Percentiles rank a stretch among this genome's conserved stretches.
phyloP scores from a whole-genome alignment of 805 yeast species.

The Nakazawaea wickerhamii region DNA sequence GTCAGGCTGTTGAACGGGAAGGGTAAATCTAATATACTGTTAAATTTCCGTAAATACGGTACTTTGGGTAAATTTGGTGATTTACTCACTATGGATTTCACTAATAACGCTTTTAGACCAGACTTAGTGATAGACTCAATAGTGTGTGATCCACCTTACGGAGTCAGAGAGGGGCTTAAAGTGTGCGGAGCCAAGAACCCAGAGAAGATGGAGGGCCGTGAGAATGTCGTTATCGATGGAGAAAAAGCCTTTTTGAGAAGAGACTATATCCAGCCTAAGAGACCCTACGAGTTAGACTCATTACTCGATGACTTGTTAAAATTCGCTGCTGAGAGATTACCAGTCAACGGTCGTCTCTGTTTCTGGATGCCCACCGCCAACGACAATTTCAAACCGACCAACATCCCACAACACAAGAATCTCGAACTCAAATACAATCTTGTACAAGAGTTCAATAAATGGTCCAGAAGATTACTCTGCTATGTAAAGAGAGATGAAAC shows the following conservation, averaged over 20 bases:
- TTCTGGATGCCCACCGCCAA: conserved; percentile 99
- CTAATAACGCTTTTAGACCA: conserved; percentile 74
- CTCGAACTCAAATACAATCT: conserved; percentile 67
- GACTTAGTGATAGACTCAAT: conserved; percentile 69
- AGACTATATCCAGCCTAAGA: conserved; percentile 90
- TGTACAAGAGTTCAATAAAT: conserved; percentile 84
- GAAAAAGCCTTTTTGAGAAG: conserved; percentile 67
- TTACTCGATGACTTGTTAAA: conserved; percentile 71
- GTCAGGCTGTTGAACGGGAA: conserved; percentile 73
- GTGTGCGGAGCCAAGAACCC: conserved; percentile 80
- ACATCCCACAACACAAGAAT: conserved; percentile 73
- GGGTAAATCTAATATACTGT: conserved; percentile 31
- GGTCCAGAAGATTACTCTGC: conserved; percentile 85
- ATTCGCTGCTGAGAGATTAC: conserved; percentile 69
- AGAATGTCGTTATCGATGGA: conserved; percentile 70
- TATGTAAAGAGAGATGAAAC: conserved; percentile 58
- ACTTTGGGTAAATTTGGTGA: conserved; percentile 59
- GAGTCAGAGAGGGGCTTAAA: conserved; percentile 91
- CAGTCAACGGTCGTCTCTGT: conserved; percentile 72
- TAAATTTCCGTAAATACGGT: conserved; percentile 71
- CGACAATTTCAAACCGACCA: conserved; percentile 62
- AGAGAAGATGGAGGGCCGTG: conserved; percentile 66
- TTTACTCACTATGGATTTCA: conserved; percentile 87
- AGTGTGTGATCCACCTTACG: conserved; percentile 96
- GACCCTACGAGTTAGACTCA: conserved; percentile 76